A percentile compares a stretch with the other conserved stretches of the same genome.
These are phyloP conservation scores for Geosiphon pyriformis DNA, from an alignment of 192 early-diverging fungal species.

Conservation along the genomic window DNA sequence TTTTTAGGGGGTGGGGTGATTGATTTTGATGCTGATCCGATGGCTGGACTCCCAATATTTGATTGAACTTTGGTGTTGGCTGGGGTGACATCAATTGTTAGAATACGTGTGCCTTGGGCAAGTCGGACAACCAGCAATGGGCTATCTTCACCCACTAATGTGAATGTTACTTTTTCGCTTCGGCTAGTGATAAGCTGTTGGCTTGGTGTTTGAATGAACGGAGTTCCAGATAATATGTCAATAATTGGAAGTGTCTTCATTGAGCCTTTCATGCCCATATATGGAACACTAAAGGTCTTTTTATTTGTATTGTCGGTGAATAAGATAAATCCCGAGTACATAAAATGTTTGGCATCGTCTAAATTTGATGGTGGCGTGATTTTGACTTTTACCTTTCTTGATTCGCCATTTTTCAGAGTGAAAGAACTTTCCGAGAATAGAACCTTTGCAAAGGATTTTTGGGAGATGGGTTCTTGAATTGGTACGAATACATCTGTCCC, in stretches of 20 bases:
- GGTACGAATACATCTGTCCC: constrained; percentile 24
- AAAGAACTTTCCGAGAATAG: constrained; percentile 25
- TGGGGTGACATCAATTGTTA: not conserved
- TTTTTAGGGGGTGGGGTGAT: not conserved
- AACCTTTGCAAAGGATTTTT: constrained; percentile 34
- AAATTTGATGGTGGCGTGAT: constrained; percentile 39
- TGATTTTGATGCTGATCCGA: not conserved
- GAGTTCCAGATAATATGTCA: constrained; percentile 24
- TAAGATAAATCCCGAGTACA: constrained; percentile 36
- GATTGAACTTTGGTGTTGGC: not conserved
- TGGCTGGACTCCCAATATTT: not conserved
- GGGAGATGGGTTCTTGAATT: constrained; percentile 22
- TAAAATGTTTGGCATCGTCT: constrained; percentile 16
- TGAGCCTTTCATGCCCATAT: constrained; percentile 32
- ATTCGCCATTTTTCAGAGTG: constrained; percentile 28
- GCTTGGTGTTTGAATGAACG: constrained; percentile 19
- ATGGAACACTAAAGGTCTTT: constrained; percentile 26
- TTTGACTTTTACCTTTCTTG: constrained; percentile 29
- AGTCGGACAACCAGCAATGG: not conserved
- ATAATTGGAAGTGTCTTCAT: constrained; percentile 30
- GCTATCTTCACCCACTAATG: not conserved
- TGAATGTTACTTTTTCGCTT: not conserved
- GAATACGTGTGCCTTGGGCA: not conserved
- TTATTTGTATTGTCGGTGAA: constrained; percentile 4
- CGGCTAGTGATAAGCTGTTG: not conserved